phyloP scores from a whole-genome alignment of 2,329 filamentous ascomycete species.

The Zymoseptoria pseudotritici region DNA sequence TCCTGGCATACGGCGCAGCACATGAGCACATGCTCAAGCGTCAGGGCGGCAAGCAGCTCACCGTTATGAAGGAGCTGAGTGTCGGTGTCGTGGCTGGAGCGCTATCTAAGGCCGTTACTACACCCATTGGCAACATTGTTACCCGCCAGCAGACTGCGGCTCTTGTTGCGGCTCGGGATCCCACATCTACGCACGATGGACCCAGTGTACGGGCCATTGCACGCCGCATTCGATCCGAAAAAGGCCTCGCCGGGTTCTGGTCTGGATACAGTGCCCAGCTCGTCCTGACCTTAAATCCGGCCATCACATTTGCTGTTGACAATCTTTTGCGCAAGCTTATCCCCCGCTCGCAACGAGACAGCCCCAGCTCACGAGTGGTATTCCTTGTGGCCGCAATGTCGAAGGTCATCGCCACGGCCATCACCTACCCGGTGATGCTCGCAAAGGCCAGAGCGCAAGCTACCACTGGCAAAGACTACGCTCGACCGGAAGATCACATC shows the following conservation, averaged over 20 bases:
- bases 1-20: constrained; percentile 65
- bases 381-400: constrained; percentile 67
- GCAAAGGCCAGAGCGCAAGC: constrained; percentile 75
- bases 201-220: constrained; percentile 50
- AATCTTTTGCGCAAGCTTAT: constrained; percentile 60
- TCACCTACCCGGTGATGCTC: constrained; percentile 80
- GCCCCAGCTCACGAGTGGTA: constrained; percentile 48
- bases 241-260: constrained; percentile 73
- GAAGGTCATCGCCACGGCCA: constrained; percentile 66
- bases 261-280: constrained; percentile 76
- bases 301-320: constrained; percentile 78
- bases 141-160: constrained; percentile 70
- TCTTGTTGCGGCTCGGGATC: constrained; percentile 38
- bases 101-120: constrained; percentile 67
- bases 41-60: constrained; percentile 40
- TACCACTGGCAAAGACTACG: constrained; percentile 31
- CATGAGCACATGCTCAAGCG: constrained; percentile 38
- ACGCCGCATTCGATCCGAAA: constrained; percentile 57
- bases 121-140: constrained; percentile 74
- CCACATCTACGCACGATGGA: constrained; percentile 24
- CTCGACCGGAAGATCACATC: constrained; percentile 11
- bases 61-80: constrained; percentile 63
- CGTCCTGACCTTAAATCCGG: constrained; percentile 76
- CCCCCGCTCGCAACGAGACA: constrained; percentile 43
- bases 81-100: constrained; percentile 69